These are phyloP conservation scores for Myrica gale DNA, from an alignment of 306 rosid species.

Conservation along the genomic window DNA sequence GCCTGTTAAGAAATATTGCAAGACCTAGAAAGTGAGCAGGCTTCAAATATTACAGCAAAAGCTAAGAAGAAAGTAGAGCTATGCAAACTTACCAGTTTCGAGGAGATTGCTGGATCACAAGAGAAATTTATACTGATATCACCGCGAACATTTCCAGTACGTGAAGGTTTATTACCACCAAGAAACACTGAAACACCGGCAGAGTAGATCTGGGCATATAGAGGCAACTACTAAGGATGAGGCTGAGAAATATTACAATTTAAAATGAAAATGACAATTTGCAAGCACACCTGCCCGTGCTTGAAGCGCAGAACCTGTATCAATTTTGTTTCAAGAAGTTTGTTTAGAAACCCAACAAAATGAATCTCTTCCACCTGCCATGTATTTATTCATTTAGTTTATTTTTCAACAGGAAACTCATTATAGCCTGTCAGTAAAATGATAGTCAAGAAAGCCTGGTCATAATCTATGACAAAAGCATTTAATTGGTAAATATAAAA, in stretches of 20 bases:
- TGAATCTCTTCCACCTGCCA: conserved; percentile 92
- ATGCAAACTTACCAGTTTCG: conserved; percentile 70
- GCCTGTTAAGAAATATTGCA: conserved; percentile 53
- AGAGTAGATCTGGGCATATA: conserved; percentile 69
- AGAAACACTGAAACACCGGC: conserved; percentile 85
- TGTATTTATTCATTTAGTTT: conserved; percentile 3
- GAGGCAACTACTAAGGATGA: conserved; percentile 33
- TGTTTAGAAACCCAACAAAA: conserved; percentile 82
- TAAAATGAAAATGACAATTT: conserved; percentile 17
- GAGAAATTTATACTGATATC: conserved; percentile 87
- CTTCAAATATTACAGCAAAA: conserved; percentile 4
- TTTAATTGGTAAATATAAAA: conserved; percentile 12
- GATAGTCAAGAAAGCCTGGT: conserved; percentile 15
- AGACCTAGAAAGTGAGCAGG: conserved; percentile 18
- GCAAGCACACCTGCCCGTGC: conserved; percentile 75
- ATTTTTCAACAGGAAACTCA: conserved; percentile 13
- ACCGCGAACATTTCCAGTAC: conserved; percentile 78
- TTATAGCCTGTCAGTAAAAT: conserved; percentile 16
- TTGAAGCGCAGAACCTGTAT: conserved; percentile 93
- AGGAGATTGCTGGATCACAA: conserved; percentile 89
- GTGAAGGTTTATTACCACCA: conserved; percentile 94
- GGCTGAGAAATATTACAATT: conserved; percentile 19
- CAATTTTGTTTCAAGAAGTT: conserved; percentile 88
- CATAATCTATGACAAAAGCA: conserved; percentile 13
- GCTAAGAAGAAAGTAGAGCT: not conserved